A percentile compares a stretch with the other conserved stretches of the same genome.
These are phyloP conservation scores for Arachis monticola DNA, from an alignment of 331 rosid genomes.

Conservation along the genomic window DNA sequence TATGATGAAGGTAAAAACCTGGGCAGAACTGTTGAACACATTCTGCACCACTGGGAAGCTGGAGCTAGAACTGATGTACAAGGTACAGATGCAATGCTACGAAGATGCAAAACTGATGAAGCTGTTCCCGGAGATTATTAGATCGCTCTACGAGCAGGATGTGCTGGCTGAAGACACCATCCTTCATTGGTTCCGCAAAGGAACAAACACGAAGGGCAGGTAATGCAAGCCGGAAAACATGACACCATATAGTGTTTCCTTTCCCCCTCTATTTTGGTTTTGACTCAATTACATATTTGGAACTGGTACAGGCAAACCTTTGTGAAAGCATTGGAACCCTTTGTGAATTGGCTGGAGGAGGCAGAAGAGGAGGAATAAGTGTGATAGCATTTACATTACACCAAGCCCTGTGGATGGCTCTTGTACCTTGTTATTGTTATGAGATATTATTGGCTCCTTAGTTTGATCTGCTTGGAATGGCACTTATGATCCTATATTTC, in stretches of 20 bases:
- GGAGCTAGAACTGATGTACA: constrained; percentile 96
- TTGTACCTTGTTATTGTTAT: constrained; percentile 19
- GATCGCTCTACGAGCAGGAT: constrained; percentile 95
- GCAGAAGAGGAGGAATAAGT: constrained; percentile 95
- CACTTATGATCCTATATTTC: constrained; percentile 32
- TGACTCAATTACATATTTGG: constrained; percentile 18
- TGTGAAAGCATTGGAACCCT: constrained; percentile 94
- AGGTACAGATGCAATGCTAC: constrained; percentile 99
- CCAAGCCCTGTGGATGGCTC: constrained; percentile 1
- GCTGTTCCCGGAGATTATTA: constrained; percentile 86
- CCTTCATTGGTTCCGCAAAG: constrained; percentile 91
- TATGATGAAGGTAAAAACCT: constrained; percentile 81
- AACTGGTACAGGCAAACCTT: constrained; percentile 84
- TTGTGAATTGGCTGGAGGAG: constrained; percentile 99
- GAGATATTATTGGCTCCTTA: constrained; percentile 40
- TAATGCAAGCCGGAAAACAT: constrained; percentile 30
- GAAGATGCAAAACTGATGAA: constrained; percentile 99
- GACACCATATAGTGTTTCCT: neutral
- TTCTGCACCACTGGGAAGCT: constrained; percentile 95
- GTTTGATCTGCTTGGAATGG: constrained; percentile 27
- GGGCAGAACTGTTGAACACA: constrained; percentile 90
- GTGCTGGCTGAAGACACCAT: constrained; percentile 98
- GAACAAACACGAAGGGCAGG: constrained; percentile 98
- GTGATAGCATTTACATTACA: constrained; percentile 14
- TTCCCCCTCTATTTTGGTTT: neutral